Evolutionary conservation across 2,329 filamentous ascomycete species (phyloP), one percentile per base, ranked within the genome.

Genomic region (Cryphonectria parasitica): DNA sequence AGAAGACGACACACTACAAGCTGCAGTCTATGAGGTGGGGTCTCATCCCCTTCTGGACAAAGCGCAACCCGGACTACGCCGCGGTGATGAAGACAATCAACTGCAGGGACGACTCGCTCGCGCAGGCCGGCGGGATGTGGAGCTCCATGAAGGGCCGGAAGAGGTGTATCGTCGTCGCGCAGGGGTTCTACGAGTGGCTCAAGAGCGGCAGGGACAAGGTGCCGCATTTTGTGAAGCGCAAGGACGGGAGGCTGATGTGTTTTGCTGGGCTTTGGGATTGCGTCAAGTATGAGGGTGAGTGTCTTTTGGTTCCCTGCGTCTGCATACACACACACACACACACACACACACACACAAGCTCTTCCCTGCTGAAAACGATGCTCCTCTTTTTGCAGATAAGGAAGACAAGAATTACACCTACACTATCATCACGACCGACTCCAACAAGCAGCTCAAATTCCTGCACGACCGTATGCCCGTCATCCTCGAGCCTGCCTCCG

Each of bases 1-100:
- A 31, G 4, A 13, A 3, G 39, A 76, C 39, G 71, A 85, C 85
- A 13, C 89, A 82, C 74, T 97, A 97, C 83, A 95, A 92, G 79
- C 83, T 99, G 11, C 94, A 98, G 79, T 86, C 90, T 2, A 98
- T 98, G 92, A 95, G 94, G 86, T 99, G 96, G 96, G 96, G 95
- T 0, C 86, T 99, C 8, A 86, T 98, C 19, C 95, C 96, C 0
- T 97, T 91, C 80, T 98, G 95, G 95, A 97, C 93, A 3, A 97
- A 95, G 82, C 87, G 91, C 17, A 90, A 90, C 67, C 93, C 94
- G 0, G 90, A 94, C 77, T 95, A 96, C 76, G 86, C 88, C 36
- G 89, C 90, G 0, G 85, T 94, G 79, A 86, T 97, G 85, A 93
- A 92, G 77, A 97, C 94, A 0, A 98, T 98, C 80, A 98, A 99